Evolutionary conservation across 306 rosid species (phyloP), one percentile per base, ranked within the genome.

Genomic region (Rosa chinensis): DNA sequence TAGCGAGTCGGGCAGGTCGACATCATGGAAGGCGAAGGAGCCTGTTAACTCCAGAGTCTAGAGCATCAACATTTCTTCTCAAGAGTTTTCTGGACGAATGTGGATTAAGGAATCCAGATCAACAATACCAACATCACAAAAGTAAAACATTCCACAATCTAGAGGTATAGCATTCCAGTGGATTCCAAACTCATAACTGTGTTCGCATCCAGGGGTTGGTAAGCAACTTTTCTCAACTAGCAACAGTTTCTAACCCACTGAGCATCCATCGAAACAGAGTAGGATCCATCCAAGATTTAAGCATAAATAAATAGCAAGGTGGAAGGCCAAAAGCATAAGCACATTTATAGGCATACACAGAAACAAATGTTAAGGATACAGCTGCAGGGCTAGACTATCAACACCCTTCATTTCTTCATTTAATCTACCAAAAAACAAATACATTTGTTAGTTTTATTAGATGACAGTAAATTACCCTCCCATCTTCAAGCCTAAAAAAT

Each of bases 341-440:
- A 69, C 13, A 80, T 45, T 50, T 4, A 66, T 71, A 40, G 2
- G 59, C 2, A 18, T 44, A 75, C 5, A 77, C 78, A 25, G 8
- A 17, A 55, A 68, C 0, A 1, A 50, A 68, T 17, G 39, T 28
- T 7, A 79, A 82, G 96, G 98, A 92, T 95, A 92, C 96, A 92
- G 80, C 84, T 91, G 95, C 21, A 86, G 48, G 1, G 94, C 97
- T 28, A 94, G 90, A 75, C 44, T 78, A 78, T 91, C 89, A 10
- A 87, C 32, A 59, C 82, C 87, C 85, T 94, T 94, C 97, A 94
- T 91, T 84, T 92, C 99, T 86, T 90, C 90, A 69, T 94, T 92
- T 81, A 92, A 90, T 84, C 99, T 92, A 90, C 87, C 81, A 35
- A 50, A 75, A 40, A 72, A 40, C 6, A 82, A 77, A 66, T 8